These are phyloP conservation scores for Eucalyptus curtisii DNA, from an alignment of 345 rosid genomes.

Conservation along the genomic window DNA sequence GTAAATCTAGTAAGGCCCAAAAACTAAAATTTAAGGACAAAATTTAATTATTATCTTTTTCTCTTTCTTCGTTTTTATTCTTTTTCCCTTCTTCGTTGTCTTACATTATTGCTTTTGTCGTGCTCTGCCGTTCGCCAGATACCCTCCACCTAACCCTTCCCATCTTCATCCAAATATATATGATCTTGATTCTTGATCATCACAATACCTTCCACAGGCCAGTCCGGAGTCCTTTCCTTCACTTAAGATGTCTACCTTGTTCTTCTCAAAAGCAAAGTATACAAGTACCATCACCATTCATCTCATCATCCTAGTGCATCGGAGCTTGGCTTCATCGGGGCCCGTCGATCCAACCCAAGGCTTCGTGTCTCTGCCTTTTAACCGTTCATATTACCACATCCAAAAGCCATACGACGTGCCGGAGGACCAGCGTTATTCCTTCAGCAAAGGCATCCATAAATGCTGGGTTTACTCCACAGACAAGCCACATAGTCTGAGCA, in stretches of 20 bases:
- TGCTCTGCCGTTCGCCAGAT: background rate
- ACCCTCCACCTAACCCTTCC: background rate
- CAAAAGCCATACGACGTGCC: slow-evolving; percentile 3
- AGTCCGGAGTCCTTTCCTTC: background rate
- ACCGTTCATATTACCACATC: background rate
- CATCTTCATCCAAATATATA: background rate
- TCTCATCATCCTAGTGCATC: background rate
- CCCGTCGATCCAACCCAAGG: background rate
- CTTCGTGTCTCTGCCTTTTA: background rate
- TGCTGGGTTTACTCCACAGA: slow-evolving; percentile 10
- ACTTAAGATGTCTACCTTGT: background rate
- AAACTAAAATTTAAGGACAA: background rate
- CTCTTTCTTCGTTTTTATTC: no score
- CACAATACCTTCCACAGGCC: background rate
- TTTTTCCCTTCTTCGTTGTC: background rate
- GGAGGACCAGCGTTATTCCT: background rate
- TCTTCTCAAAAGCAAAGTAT: background rate
- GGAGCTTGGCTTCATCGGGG: background rate
- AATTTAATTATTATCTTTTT: no score
- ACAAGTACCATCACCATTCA: background rate
- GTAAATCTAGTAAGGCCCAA: background rate
- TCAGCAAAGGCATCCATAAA: background rate
- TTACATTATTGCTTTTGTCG: background rate
- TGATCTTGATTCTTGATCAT: background rate
- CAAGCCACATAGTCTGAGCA: slow-evolving; percentile 4